Conservation (phyloP, 495 filamentous ascomycete species). For the Hyaloscypha bicolor region DNA sequence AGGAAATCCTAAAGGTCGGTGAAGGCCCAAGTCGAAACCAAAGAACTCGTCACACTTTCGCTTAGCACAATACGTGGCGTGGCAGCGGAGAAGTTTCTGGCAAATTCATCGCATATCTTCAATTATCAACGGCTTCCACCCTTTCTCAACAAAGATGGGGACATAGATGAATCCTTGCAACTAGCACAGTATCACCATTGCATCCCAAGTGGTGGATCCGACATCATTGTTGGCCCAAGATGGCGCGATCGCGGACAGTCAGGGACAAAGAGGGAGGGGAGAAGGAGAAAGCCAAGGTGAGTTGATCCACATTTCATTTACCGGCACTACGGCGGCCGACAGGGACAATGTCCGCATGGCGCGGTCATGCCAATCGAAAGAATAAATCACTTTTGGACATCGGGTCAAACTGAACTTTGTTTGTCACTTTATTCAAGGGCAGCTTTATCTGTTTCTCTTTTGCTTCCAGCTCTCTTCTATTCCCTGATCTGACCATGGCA, state of each 20-base stretch:
- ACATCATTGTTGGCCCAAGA: not conserved
- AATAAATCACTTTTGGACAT: not conserved
- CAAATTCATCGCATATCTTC: not conserved
- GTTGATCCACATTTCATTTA: not conserved
- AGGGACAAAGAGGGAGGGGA: not conserved
- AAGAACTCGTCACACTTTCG: not conserved
- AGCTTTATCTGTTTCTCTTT: not conserved
- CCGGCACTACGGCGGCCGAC: not conserved
- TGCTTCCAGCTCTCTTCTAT: not conserved
- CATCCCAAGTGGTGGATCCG: not conserved
- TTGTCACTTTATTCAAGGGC: not conserved
- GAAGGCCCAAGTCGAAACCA: not conserved
- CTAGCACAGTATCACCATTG: not conserved
- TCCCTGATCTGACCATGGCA: conserved; percentile 18
- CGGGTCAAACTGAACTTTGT: not conserved
- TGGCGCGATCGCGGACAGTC: not conserved
- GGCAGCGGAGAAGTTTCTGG: not conserved
- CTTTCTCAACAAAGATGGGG: not conserved
- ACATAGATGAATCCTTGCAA: not conserved
- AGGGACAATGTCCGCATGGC: not conserved
- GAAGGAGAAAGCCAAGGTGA: not conserved
- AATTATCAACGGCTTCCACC: not conserved
- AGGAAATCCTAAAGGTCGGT: not conserved
- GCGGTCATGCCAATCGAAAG: not conserved
- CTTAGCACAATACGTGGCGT: not conserved